phyloP scores from a whole-genome alignment of 1,139 yeast species.

The Blastobotrys aristatus region DNA sequence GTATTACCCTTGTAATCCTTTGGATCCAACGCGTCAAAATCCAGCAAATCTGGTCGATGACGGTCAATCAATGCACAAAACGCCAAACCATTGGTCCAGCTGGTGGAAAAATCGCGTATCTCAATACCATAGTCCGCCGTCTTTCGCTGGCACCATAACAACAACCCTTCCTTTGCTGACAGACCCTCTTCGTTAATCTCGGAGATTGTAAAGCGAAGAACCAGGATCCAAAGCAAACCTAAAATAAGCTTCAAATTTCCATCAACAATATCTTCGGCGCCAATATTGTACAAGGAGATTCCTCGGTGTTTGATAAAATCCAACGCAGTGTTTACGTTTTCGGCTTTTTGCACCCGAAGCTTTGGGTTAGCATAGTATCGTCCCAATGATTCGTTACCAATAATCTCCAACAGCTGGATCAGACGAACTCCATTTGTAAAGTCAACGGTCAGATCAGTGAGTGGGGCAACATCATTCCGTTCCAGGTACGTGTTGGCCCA shows the following conservation, averaged over 20 bases:
- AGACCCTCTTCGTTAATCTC: slow-evolving; percentile 42
- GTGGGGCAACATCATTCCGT: slow-evolving; percentile 26
- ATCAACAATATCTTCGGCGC: slow-evolving; percentile 64
- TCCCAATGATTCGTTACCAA: slow-evolving; percentile 39
- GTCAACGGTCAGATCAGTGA: slow-evolving; percentile 31
- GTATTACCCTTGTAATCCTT: slow-evolving; percentile 33
- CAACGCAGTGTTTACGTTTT: slow-evolving; percentile 54
- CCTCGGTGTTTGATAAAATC: slow-evolving; percentile 51
- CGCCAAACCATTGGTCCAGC: slow-evolving; percentile 47
- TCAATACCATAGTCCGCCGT: slow-evolving; percentile 40
- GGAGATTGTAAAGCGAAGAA: slow-evolving; percentile 47
- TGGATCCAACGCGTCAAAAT: slow-evolving; percentile 36
- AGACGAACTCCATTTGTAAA: slow-evolving; percentile 35
- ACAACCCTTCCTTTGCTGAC: slow-evolving; percentile 41
- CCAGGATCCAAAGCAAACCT: slow-evolving; percentile 62
- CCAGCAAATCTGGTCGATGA: slow-evolving; percentile 42
- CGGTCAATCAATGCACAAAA: slow-evolving; percentile 44
- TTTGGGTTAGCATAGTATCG: slow-evolving; percentile 42
- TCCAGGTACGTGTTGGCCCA: slow-evolving; percentile 39
- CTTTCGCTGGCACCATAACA: slow-evolving; percentile 43
- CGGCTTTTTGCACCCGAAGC: slow-evolving; percentile 55
- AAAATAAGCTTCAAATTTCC: slow-evolving; percentile 59
- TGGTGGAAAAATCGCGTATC: slow-evolving; percentile 39
- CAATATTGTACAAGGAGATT: slow-evolving; percentile 52
- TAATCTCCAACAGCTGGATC: slow-evolving; percentile 37